These are phyloP conservation scores for Xylariaceae sp. DNA, from an alignment of 2,329 filamentous ascomycete genomes.

Conservation along the genomic window DNA sequence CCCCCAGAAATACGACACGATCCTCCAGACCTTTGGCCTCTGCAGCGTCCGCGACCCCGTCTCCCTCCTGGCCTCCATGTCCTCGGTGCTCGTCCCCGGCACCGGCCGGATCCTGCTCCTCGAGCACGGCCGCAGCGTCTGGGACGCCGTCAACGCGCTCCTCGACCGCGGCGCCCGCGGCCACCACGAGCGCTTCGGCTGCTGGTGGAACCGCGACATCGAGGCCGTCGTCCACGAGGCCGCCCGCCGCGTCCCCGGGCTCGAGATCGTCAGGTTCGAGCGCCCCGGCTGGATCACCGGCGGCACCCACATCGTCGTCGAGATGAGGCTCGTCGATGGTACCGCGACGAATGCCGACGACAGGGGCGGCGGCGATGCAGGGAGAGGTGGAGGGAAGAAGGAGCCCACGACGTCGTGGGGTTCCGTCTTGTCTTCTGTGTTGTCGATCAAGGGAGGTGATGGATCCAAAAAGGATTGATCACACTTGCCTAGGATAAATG, in stretches of 20 bases:
- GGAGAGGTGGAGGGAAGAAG: constrained; percentile 2
- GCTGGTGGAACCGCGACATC: constrained; percentile 65
- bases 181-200: constrained; percentile 57
- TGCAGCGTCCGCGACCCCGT: constrained; percentile 57
- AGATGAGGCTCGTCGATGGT: too few species aligned
- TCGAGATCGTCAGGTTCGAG: constrained; percentile 51
- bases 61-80: constrained; percentile 48
- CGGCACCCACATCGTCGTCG: constrained; percentile 55
- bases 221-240: constrained; percentile 49
- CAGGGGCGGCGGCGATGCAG: too few species aligned
- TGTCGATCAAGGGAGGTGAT: constrained; percentile 4
- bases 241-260: constrained; percentile 41
- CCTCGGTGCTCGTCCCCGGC: constrained; percentile 44
- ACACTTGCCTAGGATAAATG: too few species aligned
- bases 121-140: constrained; percentile 56
- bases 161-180: constrained; percentile 50
- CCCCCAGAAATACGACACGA: constrained; percentile 51
- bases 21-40: constrained; percentile 60
- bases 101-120: constrained; percentile 56
- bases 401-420: constrained; percentile 10
- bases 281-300: constrained; percentile 48
- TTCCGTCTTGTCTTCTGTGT: constrained; percentile 6
- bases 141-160: constrained; percentile 45
- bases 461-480: constrained; percentile 5
- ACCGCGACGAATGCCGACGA: constrained; percentile 27